Evolutionary conservation across 345 rosid genomes (phyloP).

Genomic region (Brassica napus): DNA sequence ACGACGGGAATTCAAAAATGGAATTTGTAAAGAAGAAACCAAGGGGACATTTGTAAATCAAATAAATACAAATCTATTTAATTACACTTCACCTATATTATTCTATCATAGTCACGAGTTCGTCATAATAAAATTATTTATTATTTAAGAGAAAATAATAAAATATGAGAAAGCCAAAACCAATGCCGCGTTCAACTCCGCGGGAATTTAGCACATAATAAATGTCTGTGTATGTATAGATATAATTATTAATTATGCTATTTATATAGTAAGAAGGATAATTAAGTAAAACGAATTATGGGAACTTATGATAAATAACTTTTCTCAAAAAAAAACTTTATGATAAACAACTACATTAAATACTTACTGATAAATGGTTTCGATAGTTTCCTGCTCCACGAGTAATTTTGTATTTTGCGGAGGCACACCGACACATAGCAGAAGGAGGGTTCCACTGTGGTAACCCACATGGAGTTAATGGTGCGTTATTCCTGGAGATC

Average conservation of each 20-base stretch:
- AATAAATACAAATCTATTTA: neutral
- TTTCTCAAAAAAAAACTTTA: neutral
- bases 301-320: neutral
- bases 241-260: neutral
- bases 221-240: neutral
- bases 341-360: neutral
- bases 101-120: slow-evolving; percentile 31
- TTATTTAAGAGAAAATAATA: slow-evolving; percentile 13
- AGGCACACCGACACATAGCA: slow-evolving; percentile 49
- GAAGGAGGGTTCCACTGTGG: slow-evolving; percentile 24
- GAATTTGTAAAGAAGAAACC: slow-evolving; percentile 31
- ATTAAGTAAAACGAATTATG: neutral
- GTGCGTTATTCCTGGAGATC: slow-evolving; percentile 43
- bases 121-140: neutral
- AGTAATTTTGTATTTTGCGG: slow-evolving; percentile 28
- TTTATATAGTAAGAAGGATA: neutral
- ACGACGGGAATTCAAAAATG: slow-evolving; percentile 23
- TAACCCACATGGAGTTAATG: slow-evolving; percentile 41
- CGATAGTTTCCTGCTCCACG: neutral
- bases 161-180: slow-evolving; percentile 39
- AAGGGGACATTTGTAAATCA: slow-evolving; percentile 23
- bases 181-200: slow-evolving; percentile 60
- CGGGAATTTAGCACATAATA: slow-evolving; percentile 34
- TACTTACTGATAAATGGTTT: neutral
- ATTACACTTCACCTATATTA: slow-evolving; percentile 13